phyloP scores from a whole-genome alignment of 208 protist genomes.

The Trypanosoma avium region DNA sequence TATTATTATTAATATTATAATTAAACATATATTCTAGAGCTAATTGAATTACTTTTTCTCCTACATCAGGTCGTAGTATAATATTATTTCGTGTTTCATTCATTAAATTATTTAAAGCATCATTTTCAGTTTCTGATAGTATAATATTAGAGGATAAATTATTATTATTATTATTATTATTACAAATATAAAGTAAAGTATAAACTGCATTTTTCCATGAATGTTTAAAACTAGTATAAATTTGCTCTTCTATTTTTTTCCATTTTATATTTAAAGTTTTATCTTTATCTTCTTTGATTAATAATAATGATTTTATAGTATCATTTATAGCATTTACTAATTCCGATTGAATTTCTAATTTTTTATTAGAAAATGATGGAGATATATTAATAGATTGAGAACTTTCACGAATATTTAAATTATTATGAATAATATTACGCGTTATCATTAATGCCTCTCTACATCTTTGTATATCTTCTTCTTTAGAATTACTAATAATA shows the following conservation, averaged over 20 bases:
- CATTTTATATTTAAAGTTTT: background rate
- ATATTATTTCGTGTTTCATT: conserved; percentile 2
- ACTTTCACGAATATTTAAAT: conserved; percentile 7
- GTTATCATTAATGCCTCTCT: conserved; percentile 16
- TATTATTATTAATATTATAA: background rate
- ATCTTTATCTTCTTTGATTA: background rate
- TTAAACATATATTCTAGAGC: conserved; percentile 21
- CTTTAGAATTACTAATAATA: background rate
- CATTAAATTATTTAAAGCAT: background rate
- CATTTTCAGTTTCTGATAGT: background rate
- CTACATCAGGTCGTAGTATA: conserved; percentile 10
- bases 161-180: background rate
- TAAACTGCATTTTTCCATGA: conserved; percentile 26
- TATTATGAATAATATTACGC: conserved; percentile 13
- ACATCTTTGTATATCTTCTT: background rate
- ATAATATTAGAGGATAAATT: too few relatives aligned
- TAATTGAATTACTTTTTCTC: conserved; percentile 8
- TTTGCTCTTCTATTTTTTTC: conserved; percentile 13
- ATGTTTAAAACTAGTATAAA: conserved; percentile 15
- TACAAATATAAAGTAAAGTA: conserved; percentile 23
- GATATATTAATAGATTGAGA: background rate
- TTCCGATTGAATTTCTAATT: conserved; percentile 23
- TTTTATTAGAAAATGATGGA: background rate
- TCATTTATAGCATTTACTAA: conserved; percentile 12
- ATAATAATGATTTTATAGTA: background rate